A percentile compares a stretch with the other conserved stretches of the same genome.
phyloP scores from a whole-genome alignment of 108 stramenopile species.

The Conticribra guillardii region DNA sequence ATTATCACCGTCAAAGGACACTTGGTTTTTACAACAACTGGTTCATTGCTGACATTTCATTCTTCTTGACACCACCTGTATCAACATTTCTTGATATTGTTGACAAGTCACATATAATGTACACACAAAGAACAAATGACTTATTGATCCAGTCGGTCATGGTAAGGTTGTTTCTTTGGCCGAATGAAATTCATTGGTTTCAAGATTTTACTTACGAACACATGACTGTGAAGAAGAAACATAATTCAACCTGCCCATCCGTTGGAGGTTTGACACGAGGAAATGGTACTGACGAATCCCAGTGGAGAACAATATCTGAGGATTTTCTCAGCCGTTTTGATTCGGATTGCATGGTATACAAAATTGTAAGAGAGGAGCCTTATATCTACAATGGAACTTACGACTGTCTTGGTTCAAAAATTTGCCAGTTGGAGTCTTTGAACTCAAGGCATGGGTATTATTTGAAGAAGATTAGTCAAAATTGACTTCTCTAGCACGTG shows the following conservation, averaged over 20 bases:
- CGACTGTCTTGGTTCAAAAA: not conserved
- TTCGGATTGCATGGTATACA: not conserved
- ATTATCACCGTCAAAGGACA: constrained; percentile 37
- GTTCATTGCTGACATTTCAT: constrained; percentile 60
- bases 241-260: not conserved
- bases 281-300: not conserved
- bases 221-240: not conserved
- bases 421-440: not conserved
- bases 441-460: not conserved
- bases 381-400: not conserved
- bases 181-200: constrained; percentile 1
- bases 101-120: constrained; percentile 10
- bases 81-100: constrained; percentile 2
- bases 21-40: constrained; percentile 82
- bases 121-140: not conserved
- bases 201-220: constrained; percentile 14
- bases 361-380: not conserved
- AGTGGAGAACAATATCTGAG: not conserved
- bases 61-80: constrained; percentile 26
- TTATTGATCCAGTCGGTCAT: constrained; percentile 7
- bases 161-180: not conserved
- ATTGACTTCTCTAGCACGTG: not conserved
- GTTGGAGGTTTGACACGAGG: constrained; percentile 3
- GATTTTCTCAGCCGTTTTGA: not conserved
- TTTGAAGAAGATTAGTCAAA: not conserved